Conservation (phyloP, 2,329 filamentous ascomycete genomes). For the Colletotrichum falcatum region DNA sequence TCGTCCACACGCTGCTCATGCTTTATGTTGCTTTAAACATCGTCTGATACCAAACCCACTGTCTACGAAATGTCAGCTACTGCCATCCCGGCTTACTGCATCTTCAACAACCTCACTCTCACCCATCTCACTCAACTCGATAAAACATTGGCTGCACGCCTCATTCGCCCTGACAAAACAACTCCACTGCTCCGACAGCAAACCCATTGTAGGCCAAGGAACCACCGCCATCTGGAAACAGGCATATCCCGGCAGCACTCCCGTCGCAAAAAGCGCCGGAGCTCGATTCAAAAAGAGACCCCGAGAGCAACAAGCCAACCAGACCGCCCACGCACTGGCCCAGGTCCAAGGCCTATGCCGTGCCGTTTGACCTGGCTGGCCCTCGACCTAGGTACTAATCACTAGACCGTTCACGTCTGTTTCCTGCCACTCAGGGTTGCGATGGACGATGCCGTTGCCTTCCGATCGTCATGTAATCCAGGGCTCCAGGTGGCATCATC, state of each 20-base stretch:
- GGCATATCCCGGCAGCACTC: conserved; percentile 25
- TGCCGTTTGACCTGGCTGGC: neutral
- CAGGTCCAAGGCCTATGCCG: no score
- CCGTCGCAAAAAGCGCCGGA: conserved; percentile 21
- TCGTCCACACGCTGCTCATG: conserved; percentile 16
- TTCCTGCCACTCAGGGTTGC: neutral
- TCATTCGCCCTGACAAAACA: conserved; percentile 23
- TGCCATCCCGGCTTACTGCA: neutral
- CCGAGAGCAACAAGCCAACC: conserved; percentile 23
- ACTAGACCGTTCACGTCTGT: neutral
- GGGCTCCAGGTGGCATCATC: conserved; percentile 2
- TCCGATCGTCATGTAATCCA: neutral
- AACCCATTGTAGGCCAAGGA: conserved; percentile 16
- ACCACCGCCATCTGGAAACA: conserved; percentile 6
- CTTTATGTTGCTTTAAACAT: conserved; percentile 12
- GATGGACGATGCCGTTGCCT: neutral
- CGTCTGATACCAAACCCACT: neutral
- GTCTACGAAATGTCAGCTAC: neutral
- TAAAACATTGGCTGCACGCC: conserved; percentile 6
- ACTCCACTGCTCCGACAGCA: conserved; percentile 14
- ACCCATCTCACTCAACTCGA: neutral
- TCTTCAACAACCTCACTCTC: neutral
- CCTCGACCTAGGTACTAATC: neutral
- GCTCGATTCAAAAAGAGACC: conserved; percentile 5
- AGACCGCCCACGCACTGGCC: conserved; percentile 1